Base-by-base conservation (phyloP, 306 rosid genomes). In the Lathyrus oleraceus region DNA sequence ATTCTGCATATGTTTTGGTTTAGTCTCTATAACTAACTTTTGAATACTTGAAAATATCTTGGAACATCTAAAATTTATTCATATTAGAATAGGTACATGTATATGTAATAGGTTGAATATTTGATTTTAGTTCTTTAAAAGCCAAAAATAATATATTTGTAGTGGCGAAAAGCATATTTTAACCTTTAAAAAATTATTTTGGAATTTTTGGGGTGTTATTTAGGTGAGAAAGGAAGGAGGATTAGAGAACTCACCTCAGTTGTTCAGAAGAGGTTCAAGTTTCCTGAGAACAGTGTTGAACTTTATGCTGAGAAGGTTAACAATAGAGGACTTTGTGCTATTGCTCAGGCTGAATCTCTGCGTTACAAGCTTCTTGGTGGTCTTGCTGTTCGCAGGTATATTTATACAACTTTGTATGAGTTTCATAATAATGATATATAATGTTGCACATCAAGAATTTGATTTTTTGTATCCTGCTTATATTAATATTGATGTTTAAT, bases 221-320 rank as follows among this genome's bases (percentile, higher is more conserved):
- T 61, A 91, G 97, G 95, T 30, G 95, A 88, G 83, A 91, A 91
- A 82, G 97, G 91, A 40, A 83, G 89, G 71, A 83, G 88, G 77
- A 91, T 86, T 23, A 76, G 88, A 70, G 92, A 91, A 44, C 82
- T 88, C 43, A 83, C 97, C 45, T 88, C 95, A n/a, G 82, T 88
- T 78, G 91, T 88, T 58, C 95, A 86, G 81, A 91, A 88, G 76
- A 89, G 95, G 54, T 88, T 91, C 39, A 86, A 91, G 83, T 88
- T 91, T 75, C 92, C 89, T 0, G 97, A 88, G 76, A 87, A 91
- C 65, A 81, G 85, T 25, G 96, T 91, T 13, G 92, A 91, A 71
- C 85, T 88, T 1, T 88, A 87, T 69, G 97, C 47, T 42, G 47
- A 42, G 12, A 42, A 42, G 47, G 47, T 42, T 0, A 42, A 42